Conservation (phyloP, 768 basidiomycete species). For the Lentinula aciculospora region DNA sequence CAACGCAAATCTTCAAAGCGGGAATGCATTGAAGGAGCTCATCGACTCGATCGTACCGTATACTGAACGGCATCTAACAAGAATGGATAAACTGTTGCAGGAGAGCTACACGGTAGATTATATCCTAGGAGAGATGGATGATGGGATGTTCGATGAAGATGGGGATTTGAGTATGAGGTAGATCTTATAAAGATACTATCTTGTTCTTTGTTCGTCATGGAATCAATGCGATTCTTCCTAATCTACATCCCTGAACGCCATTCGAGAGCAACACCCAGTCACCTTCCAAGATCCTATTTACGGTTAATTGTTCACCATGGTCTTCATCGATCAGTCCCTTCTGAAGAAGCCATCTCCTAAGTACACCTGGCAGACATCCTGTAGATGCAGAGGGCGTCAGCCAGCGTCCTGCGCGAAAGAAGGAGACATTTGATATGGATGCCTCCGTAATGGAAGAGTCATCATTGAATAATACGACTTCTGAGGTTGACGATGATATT, state of each 20-base stretch:
- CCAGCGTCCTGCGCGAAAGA: conserved; percentile 55
- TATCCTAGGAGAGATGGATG: conserved; percentile 83
- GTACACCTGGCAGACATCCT: conserved; percentile 71
- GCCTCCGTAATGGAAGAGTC: conserved; percentile 52
- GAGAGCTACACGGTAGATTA: conserved; percentile 97
- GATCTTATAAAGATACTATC: conserved; percentile 5
- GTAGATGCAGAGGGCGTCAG: conserved; percentile 54
- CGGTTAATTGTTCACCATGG: conserved; percentile 32
- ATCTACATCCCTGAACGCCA: conserved; percentile 61
- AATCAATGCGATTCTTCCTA: conserved; percentile 40
- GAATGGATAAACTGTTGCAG: conserved; percentile 84
- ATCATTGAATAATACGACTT: conserved; percentile 62
- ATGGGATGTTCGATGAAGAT: conserved; percentile 56
- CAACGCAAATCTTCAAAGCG: conserved; percentile 19
- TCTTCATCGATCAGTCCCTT: conserved; percentile 52
- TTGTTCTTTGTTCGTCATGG: background rate
- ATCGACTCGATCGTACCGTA: conserved; percentile 89
- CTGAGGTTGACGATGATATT: conserved; percentile 27
- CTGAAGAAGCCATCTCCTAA: conserved; percentile 65
- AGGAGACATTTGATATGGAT: conserved; percentile 67
- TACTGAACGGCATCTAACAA: conserved; percentile 84
- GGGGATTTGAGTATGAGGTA: conserved; percentile 35
- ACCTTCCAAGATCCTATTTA: conserved; percentile 38
- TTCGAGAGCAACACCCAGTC: conserved; percentile 71
- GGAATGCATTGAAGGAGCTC: conserved; percentile 58